Evolutionary conservation across 208 protist species (phyloP), one percentile per base, ranked within the genome.

Genomic region (Crithidia brevicula): DNA sequence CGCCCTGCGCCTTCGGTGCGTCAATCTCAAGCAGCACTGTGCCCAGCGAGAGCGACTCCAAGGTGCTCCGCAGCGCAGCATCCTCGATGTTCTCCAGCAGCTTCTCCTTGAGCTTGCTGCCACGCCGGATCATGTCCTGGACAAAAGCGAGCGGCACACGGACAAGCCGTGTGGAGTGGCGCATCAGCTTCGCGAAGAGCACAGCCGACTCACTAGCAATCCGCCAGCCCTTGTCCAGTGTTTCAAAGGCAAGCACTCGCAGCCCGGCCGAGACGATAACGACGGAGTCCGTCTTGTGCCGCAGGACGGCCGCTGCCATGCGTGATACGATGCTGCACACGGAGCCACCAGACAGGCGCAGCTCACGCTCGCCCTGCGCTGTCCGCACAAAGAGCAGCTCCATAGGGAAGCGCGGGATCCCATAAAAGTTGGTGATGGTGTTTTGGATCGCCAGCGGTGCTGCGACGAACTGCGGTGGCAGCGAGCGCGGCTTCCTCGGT

Each of bases 231-330:
- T 84, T 81, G 43, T 91, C 67, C 42, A 95, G 61, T 2, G 73
- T 61, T 62, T 95, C 90, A 46, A 81, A 83, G 22, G 87, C 87
- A 25, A 95, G 66, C 8, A 89, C 74, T 27, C 90, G 86, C 50
- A 95, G 79, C 4, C 90, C 90, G 18, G 86, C 90, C 13, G 86
- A 91, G 7, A 93, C 87, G 20, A 95, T 82, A 9, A 89, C 40
- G 36, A 91, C 74, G 25, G 76, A 53, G 72, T 94, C 81, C 2
- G 79, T 82, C 61, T 95, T 95, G 47, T 76, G 52, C 34, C 64
- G 53, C 51, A 93, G 74, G 56, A 95, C 78, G 16, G 78, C 69
- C 0, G 60, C 69, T 9, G 85, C 82, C 46, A 58, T 76, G 30
- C 67, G 67, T 10, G 90, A 88, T 30, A 95, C 85, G 33, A 95